phyloP scores from a whole-genome alignment of 1,284 basidiomycete species.

The Macrocystidia cucumis region DNA sequence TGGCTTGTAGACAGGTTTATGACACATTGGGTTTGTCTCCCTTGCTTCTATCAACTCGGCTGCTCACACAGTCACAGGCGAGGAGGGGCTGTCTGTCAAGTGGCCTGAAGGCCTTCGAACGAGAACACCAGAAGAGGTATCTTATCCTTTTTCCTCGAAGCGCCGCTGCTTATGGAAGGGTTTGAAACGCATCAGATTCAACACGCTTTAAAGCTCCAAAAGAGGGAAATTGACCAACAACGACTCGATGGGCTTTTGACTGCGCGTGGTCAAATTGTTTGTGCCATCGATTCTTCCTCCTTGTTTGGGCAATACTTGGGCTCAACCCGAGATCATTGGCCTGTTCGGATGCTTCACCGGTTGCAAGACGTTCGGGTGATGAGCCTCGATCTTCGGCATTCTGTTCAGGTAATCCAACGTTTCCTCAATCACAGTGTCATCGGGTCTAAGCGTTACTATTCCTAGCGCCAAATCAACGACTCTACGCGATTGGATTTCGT shows the following conservation, averaged over 20 bases:
- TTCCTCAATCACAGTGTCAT: conserved; percentile 8
- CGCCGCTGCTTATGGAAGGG: no score
- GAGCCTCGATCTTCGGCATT: conserved; percentile 27
- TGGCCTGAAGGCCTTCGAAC: conserved; percentile 34
- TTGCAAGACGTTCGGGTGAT: conserved; percentile 24
- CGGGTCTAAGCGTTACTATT: conserved; percentile 10
- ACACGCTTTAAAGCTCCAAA: conserved; percentile 34
- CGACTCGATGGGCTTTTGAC: conserved; percentile 38
- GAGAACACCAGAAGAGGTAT: conserved; percentile 47
- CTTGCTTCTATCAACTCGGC: conserved; percentile 1
- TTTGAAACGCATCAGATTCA: conserved; percentile 34
- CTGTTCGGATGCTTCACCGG: conserved; percentile 22
- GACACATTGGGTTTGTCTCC: conserved; percentile 55
- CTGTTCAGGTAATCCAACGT: conserved; percentile 26
- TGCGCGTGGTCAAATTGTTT: conserved; percentile 37
- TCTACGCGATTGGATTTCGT: conserved; percentile 28
- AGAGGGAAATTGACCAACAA: conserved; percentile 32
- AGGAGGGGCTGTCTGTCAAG: conserved; percentile 39
- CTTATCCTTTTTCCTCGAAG: conserved; percentile 9
- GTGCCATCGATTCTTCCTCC: conserved; percentile 40
- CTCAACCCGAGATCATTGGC: conserved; percentile 16
- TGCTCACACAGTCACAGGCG: conserved; percentile 24
- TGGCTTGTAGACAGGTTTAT: conserved; percentile 50
- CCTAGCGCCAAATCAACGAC: conserved; percentile 31
- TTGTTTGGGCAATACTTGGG: conserved; percentile 27